A percentile compares a stretch with the other conserved stretches of the same genome.
These are phyloP conservation scores for Sclerotinia subarctica DNA, from an alignment of 2,329 filamentous ascomycete genomes.

Conservation along the genomic window DNA sequence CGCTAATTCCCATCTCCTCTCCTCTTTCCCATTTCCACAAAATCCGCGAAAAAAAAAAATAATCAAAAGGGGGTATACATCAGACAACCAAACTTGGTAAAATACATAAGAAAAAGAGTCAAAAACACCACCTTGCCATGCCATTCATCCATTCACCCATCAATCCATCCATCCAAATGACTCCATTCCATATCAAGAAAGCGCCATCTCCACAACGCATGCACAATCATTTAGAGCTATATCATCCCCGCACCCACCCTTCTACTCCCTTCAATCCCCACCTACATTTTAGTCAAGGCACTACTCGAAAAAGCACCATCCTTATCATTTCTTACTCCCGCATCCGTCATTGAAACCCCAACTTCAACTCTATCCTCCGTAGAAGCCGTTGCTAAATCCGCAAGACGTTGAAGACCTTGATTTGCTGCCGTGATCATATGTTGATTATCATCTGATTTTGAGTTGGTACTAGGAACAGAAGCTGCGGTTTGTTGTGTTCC, in stretches of 20 bases:
- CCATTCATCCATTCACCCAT: neutral
- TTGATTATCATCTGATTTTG: conserved; percentile 23
- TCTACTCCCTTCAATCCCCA: too few relatives aligned
- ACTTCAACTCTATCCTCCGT: conserved; percentile 14
- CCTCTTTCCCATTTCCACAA: neutral
- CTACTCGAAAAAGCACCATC: neutral
- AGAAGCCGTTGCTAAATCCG: conserved; percentile 45
- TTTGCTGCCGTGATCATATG: conserved; percentile 30
- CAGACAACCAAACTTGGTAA: neutral
- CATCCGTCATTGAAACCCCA: neutral
- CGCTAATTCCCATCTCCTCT: neutral
- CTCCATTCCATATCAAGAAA: neutral
- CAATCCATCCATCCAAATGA: neutral
- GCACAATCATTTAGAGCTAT: neutral
- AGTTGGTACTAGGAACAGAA: neutral
- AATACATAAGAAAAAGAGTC: neutral
- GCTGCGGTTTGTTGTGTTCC: neutral
- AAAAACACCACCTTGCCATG: neutral
- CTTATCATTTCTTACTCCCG: neutral
- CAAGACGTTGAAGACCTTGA: conserved; percentile 54
- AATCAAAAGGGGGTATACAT: conserved; percentile 10
- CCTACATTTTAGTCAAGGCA: neutral
- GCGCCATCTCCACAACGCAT: neutral
- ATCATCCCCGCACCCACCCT: neutral
- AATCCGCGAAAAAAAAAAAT: neutral